These are phyloP conservation scores for Zarea fungicola DNA, from an alignment of 2,329 filamentous ascomycete genomes.

Conservation along the genomic window DNA sequence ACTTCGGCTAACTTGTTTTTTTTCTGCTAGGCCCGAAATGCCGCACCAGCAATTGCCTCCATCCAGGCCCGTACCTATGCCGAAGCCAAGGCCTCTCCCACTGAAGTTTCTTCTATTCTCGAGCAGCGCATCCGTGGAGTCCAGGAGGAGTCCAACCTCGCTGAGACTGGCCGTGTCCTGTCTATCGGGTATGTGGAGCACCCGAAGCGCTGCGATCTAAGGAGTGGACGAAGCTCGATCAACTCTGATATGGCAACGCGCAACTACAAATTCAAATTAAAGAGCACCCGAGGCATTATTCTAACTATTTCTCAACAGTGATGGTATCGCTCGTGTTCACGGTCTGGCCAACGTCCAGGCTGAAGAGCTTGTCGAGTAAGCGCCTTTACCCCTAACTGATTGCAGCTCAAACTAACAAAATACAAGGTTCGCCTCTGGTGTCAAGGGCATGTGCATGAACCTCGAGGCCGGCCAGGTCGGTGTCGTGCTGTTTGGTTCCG, in stretches of 20 bases:
- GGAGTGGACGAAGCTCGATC: not conserved
- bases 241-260: not conserved
- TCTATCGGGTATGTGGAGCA: constrained; percentile 84
- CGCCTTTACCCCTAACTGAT: constrained; percentile 25
- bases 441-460: constrained; percentile 99
- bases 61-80: constrained; percentile 82
- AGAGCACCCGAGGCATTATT: not conserved
- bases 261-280: not conserved
- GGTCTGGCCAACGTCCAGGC: constrained; percentile 99
- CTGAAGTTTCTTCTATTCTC: constrained; percentile 98
- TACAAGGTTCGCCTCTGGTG: constrained; percentile 90
- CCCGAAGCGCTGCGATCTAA: not conserved
- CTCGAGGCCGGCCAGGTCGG: constrained; percentile 99
- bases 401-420: constrained; percentile 15
- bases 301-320: constrained; percentile 52
- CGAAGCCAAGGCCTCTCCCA: constrained; percentile 92
- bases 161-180: constrained; percentile 97
- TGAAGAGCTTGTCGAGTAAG: constrained; percentile 99
- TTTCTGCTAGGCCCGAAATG: constrained; percentile 73
- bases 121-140: constrained; percentile 99
- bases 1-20: constrained; percentile 51
- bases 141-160: constrained; percentile 90
- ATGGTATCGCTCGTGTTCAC: constrained; percentile 99
- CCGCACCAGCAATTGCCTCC: constrained; percentile 66
- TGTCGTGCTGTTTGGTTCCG: constrained; percentile 99